These are phyloP conservation scores for Parastagonospora nodorum DNA, from an alignment of 2,329 filamentous ascomycete species.

Conservation along the genomic window DNA sequence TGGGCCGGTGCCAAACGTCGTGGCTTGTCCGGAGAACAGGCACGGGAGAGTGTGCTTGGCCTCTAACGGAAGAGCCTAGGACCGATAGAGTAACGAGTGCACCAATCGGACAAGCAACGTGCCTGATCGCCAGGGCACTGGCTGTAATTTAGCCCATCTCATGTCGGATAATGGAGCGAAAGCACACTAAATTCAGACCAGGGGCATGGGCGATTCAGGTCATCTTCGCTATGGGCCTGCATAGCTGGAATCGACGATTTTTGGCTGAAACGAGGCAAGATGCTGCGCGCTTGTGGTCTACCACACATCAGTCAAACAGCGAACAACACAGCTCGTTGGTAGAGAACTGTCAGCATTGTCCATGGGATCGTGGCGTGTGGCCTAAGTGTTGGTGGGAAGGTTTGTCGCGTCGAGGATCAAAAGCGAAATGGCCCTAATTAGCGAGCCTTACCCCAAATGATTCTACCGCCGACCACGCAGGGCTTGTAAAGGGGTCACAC, in stretches of 20 bases:
- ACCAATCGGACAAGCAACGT: constrained; percentile 38
- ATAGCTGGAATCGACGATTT: constrained; percentile 25
- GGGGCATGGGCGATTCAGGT: constrained; percentile 23
- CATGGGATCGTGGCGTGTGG: too few species aligned
- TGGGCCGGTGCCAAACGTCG: constrained; percentile 39
- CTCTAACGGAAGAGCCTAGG: constrained; percentile 22
- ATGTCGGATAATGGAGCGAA: constrained; percentile 31
- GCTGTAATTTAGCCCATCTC: constrained; percentile 30
- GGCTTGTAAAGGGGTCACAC: constrained; percentile 32
- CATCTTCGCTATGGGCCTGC: constrained; percentile 7
- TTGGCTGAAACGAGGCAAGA: constrained; percentile 18
- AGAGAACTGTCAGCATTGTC: too few species aligned
- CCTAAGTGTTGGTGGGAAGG: background rate
- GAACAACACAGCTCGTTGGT: too few species aligned
- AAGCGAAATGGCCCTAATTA: constrained; percentile 31
- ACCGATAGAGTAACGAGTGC: constrained; percentile 23
- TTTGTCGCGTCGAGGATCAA: background rate
- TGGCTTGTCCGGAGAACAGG: constrained; percentile 37
- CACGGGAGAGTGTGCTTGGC: constrained; percentile 28
- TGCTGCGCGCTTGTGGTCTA: background rate
- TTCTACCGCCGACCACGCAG: constrained; percentile 18
- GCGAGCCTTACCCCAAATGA: constrained; percentile 30
- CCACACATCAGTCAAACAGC: too few species aligned
- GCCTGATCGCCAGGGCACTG: constrained; percentile 40
- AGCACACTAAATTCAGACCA: constrained; percentile 37